Conservation (phyloP, 163 green algal genomes). For the Coccomyxa subellipsoidea region DNA sequence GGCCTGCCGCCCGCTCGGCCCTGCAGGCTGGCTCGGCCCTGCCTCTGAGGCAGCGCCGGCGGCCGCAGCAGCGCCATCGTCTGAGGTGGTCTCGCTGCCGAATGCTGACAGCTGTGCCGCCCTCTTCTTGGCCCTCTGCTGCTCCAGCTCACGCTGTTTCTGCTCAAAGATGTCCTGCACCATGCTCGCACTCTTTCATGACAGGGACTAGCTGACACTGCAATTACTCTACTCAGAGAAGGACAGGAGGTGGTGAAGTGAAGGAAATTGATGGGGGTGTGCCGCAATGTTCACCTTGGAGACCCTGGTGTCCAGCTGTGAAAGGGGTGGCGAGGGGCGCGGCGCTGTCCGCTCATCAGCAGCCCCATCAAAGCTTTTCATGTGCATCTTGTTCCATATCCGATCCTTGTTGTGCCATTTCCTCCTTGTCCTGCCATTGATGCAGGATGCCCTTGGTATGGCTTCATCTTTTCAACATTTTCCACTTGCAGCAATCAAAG, state of each 20-base stretch:
- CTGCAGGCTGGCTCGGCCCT: background rate
- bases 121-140: background rate
- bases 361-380: background rate
- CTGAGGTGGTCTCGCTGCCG: background rate
- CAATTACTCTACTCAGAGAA: too few relatives aligned
- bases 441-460: too few relatives aligned
- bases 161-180: background rate
- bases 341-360: background rate
- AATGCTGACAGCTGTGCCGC: background rate
- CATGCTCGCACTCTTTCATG: background rate
- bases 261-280: too few relatives aligned
- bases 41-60: background rate
- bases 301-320: too few relatives aligned
- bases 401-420: background rate
- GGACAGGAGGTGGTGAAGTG: too few relatives aligned
- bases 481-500: background rate
- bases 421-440: background rate
- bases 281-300: too few relatives aligned
- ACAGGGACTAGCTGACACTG: too few relatives aligned
- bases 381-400: background rate
- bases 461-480: too few relatives aligned
- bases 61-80: background rate
- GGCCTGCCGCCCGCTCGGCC: background rate
- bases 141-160: background rate
- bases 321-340: too few relatives aligned